Evolutionary conservation across 805 yeast genomes (phyloP).

Genomic region (Nakazawaea wyomingensis): DNA sequence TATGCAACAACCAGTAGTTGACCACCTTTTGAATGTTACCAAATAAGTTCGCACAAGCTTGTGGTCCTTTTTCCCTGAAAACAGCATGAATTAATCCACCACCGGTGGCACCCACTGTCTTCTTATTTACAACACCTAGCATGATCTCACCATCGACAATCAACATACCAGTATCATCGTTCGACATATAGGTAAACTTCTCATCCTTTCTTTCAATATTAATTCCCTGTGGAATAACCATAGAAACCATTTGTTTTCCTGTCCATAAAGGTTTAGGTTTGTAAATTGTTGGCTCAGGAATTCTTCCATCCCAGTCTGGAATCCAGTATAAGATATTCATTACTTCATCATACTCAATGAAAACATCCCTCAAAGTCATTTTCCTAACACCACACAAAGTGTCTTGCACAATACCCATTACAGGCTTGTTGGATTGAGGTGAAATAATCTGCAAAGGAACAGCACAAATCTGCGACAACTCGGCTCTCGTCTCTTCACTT

Average conservation of each 20-base stretch:
- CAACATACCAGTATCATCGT: slow-evolving; percentile 93
- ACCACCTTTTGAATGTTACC: slow-evolving; percentile 93
- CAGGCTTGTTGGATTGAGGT: slow-evolving; percentile 98
- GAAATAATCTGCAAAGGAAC: slow-evolving; percentile 97
- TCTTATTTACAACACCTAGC: slow-evolving; percentile 97
- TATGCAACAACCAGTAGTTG: slow-evolving; percentile 92
- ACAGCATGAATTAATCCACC: slow-evolving; percentile 98
- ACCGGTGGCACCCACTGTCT: slow-evolving; percentile 96
- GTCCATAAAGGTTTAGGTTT: slow-evolving; percentile 97
- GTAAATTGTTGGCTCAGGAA: slow-evolving; percentile 90
- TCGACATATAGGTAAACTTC: slow-evolving; percentile 73
- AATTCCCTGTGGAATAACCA: slow-evolving; percentile 94
- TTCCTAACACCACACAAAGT: slow-evolving; percentile 96
- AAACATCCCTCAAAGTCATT: slow-evolving; percentile 86
- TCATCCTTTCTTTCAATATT: slow-evolving; percentile 93
- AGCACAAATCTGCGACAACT: slow-evolving; percentile 88
- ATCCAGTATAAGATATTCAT: slow-evolving; percentile 98
- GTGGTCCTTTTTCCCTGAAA: slow-evolving; percentile 95
- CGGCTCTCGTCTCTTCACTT: slow-evolving; percentile 96
- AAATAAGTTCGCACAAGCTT: slow-evolving; percentile 81
- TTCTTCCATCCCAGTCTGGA: slow-evolving; percentile 97
- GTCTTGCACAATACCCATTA: slow-evolving; percentile 99
- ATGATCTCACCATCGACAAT: slow-evolving; percentile 93
- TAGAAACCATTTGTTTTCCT: slow-evolving; percentile 89
- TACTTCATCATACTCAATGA: slow-evolving; percentile 87